Evolutionary conservation across 1,284 basidiomycete genomes (phyloP).

Genomic region (Jaminaea rosea): DNA sequence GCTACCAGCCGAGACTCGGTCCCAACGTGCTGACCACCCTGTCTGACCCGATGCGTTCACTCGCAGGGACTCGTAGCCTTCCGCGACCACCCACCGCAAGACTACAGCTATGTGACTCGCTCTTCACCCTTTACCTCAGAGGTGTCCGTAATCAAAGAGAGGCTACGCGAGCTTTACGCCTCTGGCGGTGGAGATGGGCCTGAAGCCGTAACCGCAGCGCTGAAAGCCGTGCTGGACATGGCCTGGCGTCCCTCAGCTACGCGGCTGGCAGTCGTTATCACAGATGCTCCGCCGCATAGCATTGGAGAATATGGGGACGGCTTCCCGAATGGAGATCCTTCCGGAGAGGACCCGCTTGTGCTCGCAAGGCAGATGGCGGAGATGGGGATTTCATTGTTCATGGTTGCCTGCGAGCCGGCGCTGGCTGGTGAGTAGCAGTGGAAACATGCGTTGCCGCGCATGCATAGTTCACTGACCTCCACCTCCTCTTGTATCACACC

Average conservation of each 20-base stretch:
- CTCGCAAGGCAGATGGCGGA: conserved; percentile 81
- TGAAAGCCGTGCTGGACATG: conserved; percentile 59
- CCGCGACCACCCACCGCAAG: conserved; percentile 48
- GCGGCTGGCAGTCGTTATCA: conserved; percentile 73
- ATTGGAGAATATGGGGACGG: conserved; percentile 65
- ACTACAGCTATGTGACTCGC: conserved; percentile 62
- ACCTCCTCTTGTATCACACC: conserved; percentile 17
- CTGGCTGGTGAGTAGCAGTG: conserved; percentile 64
- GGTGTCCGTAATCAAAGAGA: conserved; percentile 61
- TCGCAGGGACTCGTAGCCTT: conserved; percentile 59
- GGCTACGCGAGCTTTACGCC: conserved; percentile 76
- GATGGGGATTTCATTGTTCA: conserved; percentile 54
- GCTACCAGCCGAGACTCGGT: too few relatives aligned
- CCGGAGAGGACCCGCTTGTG: conserved; percentile 73
- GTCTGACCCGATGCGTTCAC: too few relatives aligned
- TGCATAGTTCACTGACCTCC: neutral
- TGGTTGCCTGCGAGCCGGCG: conserved; percentile 92
- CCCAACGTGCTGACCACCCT: too few relatives aligned
- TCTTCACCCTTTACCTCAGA: conserved; percentile 43
- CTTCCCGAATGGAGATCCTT: conserved; percentile 48
- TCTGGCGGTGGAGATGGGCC: conserved; percentile 92
- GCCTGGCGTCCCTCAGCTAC: conserved; percentile 83
- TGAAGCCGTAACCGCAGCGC: conserved; percentile 89
- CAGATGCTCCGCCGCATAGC: conserved; percentile 92
- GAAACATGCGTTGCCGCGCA: too few relatives aligned